phyloP scores from a whole-genome alignment of 257 asterid species.

The Petrea volubilis region DNA sequence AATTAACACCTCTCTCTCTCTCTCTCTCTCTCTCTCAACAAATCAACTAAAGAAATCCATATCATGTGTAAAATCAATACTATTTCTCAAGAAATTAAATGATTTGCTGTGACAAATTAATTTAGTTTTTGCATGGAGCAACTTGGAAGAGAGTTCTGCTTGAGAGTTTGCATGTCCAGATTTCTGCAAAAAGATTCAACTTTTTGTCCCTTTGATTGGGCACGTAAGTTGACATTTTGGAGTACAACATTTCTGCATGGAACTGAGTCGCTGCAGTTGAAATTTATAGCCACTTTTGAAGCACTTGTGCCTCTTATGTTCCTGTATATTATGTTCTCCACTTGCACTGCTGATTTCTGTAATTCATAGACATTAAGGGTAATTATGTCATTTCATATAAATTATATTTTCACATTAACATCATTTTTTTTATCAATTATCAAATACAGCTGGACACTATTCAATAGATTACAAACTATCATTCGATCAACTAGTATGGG shows the following conservation, averaged over 20 bases:
- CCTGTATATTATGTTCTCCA: conserved; percentile 62
- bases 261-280: conserved; percentile 61
- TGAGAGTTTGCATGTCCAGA: conserved; percentile 19
- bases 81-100: not conserved
- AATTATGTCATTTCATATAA: no score
- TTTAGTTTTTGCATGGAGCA: conserved; percentile 22
- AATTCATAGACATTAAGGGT: no score
- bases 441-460: no score
- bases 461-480: no score
- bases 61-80: not conserved
- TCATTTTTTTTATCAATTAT: no score
- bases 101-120: not conserved
- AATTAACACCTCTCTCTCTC: not conserved
- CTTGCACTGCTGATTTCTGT: conserved; percentile 79
- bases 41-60: not conserved
- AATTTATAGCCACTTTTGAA: conserved; percentile 54
- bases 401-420: no score
- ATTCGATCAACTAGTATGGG: no score
- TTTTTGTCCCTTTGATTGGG: conserved; percentile 25
- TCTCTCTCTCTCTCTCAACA: no score
- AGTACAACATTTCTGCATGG: conserved; percentile 67
- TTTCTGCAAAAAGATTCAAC: conserved; percentile 44
- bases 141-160: conserved; percentile 23
- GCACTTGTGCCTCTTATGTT: conserved; percentile 80
- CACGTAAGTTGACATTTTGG: conserved; percentile 48